These are phyloP conservation scores for Suillus placidus DNA, from an alignment of 768 basidiomycete genomes.

Conservation along the genomic window DNA sequence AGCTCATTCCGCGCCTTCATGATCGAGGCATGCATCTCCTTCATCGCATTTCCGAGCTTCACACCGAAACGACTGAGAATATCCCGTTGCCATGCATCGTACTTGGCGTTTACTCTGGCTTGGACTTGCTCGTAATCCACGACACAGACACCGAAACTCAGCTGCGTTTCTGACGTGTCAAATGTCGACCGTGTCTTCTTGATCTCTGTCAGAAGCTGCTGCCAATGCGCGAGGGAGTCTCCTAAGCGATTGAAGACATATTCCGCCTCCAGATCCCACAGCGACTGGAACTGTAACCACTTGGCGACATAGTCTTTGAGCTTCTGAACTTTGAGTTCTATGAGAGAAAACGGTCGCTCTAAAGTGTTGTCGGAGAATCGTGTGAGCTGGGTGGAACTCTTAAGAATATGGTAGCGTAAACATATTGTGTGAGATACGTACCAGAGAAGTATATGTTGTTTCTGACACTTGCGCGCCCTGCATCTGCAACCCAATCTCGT, in stretches of 20 bases:
- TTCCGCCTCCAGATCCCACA: slow-evolving; percentile 98
- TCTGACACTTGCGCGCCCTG: slow-evolving; percentile 65
- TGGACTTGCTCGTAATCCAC: slow-evolving; percentile 99
- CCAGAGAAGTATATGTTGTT: slow-evolving; percentile 81
- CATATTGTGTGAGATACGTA: slow-evolving; percentile 36
- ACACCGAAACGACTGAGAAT: slow-evolving; percentile 90
- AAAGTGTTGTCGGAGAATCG: slow-evolving; percentile 74
- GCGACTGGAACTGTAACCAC: slow-evolving; percentile 98
- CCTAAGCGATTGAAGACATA: slow-evolving; percentile 95
- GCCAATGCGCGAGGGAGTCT: slow-evolving; percentile 92
- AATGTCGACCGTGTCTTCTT: slow-evolving; percentile 96
- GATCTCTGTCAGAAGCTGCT: slow-evolving; percentile 94
- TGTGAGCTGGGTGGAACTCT: slow-evolving; percentile 55
- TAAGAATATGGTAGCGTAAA: slow-evolving; percentile 8
- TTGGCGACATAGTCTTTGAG: slow-evolving; percentile 91
- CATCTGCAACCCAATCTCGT: slow-evolving; percentile 96
- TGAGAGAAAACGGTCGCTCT: slow-evolving; percentile 78
- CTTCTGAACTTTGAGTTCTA: slow-evolving; percentile 86
- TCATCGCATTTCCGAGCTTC: slow-evolving; percentile 94
- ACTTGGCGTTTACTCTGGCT: slow-evolving; percentile 96
- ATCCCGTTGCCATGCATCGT: slow-evolving; percentile 97
- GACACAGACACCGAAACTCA: slow-evolving; percentile 89
- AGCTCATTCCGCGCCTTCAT: slow-evolving; percentile 93
- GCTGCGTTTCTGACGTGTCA: slow-evolving; percentile 93
- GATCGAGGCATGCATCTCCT: slow-evolving; percentile 94